Conservation (phyloP, 176 grass and related monocot genomes). For the Themeda triandra region DNA sequence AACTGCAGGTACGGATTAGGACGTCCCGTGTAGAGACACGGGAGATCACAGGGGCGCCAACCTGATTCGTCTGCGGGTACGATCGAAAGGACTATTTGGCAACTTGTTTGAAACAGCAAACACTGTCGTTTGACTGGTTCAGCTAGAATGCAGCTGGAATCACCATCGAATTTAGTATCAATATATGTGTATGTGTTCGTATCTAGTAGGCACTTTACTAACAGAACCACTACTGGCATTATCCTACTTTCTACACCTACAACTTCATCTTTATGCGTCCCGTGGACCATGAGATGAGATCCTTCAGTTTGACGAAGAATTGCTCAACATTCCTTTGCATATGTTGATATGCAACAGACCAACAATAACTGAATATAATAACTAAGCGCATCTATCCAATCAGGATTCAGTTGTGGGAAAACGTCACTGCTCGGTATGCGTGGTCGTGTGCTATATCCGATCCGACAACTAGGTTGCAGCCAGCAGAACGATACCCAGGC, state of each 20-base stretch:
- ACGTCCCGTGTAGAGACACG: neutral
- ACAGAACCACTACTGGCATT: conserved; percentile 35
- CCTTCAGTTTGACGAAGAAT: neutral
- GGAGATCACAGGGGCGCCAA: neutral
- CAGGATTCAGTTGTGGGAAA: neutral
- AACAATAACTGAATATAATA: neutral
- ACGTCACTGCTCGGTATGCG: neutral
- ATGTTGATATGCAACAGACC: neutral
- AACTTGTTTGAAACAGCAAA: conserved; percentile 21
- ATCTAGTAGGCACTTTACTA: neutral
- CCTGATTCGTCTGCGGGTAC: neutral
- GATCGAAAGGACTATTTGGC: neutral
- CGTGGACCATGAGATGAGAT: neutral
- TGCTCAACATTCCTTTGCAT: neutral
- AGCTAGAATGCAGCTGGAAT: conserved; percentile 37
- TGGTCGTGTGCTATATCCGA: neutral
- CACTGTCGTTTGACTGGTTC: conserved; percentile 39
- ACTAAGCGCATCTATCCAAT: neutral
- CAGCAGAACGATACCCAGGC: too few species aligned
- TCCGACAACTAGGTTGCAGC: neutral
- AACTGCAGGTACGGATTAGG: conserved; percentile 7
- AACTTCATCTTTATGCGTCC: neutral
- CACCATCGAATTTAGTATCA: neutral
- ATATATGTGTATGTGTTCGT: too few species aligned
- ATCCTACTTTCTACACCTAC: neutral